Evolutionary conservation across 768 basidiomycete species (phyloP), one percentile per base, ranked within the genome.

Genomic region (Auricularia auricula-judae): DNA sequence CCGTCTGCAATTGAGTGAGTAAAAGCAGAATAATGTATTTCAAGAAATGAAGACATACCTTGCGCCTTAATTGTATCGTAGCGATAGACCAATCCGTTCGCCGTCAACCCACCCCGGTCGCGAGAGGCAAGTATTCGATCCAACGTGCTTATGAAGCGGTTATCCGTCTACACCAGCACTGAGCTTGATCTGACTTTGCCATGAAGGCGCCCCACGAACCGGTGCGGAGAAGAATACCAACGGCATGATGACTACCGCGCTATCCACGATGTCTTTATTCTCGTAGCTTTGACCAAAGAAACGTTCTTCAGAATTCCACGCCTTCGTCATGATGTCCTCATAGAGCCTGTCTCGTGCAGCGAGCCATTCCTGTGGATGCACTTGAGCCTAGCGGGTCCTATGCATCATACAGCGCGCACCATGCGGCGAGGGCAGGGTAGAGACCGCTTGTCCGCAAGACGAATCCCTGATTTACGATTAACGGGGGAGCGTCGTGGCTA

Each of bases 381-480:
- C 34, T 11, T 35, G 11, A 76, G 72, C 1, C 29, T 29, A 29
- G 76, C 74, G 21, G 16, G 18, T n/a, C 16, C 8, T 56, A 21
- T 10, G 54, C 14, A 2, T 21, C 21, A 21, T 56, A 10, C 2
- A n/a, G 2, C 1, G 1, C 56, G 10, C 23, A 59, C 56, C 56
- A 59, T 72, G 18, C 88, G 84, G 14, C 81, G 81, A 0, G 88
- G 89, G 71, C 89, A 91, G 4, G 96, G 96, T 3, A 99, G 80
- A 0, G 91, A 93, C 18, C 96, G 86, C 75, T 99, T 99, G 42
- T 98, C 95, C 2, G 94, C 92, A 29, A 99, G 81, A 10, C 96
- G 89, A 4, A 98, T 80, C 4, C 89, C 86, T 86, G 63, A 14
- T 36, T 3, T 8, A 39, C 54, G n/a, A n/a, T 7, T n/a, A 7